phyloP scores from a whole-genome alignment of 805 yeast genomes.

The Starmerella ratchasimensis region DNA sequence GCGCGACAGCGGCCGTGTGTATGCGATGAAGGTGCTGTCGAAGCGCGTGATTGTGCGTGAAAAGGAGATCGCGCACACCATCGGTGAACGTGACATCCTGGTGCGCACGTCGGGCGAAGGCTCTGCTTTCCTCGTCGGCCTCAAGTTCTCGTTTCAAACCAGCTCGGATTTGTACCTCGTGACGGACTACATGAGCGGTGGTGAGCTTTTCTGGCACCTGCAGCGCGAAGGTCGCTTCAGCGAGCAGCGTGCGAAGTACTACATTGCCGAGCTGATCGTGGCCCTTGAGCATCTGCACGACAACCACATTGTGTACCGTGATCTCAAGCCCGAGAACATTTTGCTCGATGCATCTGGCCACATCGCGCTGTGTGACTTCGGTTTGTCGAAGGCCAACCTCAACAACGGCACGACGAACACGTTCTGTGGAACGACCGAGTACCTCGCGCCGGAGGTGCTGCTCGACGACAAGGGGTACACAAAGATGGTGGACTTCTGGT shows the following conservation, averaged over 20 bases:
- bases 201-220: slow-evolving; percentile 91
- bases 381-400: slow-evolving; percentile 85
- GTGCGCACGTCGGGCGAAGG: slow-evolving; percentile 83
- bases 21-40: slow-evolving; percentile 94
- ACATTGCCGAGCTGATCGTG: slow-evolving; percentile 86
- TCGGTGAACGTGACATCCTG: slow-evolving; percentile 88
- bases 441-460: slow-evolving; percentile 91
- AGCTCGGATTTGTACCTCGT: slow-evolving; percentile 83
- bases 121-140: slow-evolving; percentile 87
- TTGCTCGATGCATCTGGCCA: slow-evolving; percentile 93
- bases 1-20: slow-evolving; percentile 75
- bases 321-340: slow-evolving; percentile 93
- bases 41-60: slow-evolving; percentile 91
- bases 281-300: slow-evolving; percentile 92
- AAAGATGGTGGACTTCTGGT: slow-evolving; percentile 98
- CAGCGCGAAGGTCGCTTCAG: slow-evolving; percentile 91
- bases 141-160: slow-evolving; percentile 93
- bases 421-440: slow-evolving; percentile 97
- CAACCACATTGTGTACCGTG: slow-evolving; percentile 91
- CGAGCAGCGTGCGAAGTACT: slow-evolving; percentile 90
- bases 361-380: slow-evolving; percentile 94
- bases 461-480: slow-evolving; percentile 94
- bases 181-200: slow-evolving; percentile 97
- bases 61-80: slow-evolving; percentile 95
- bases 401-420: slow-evolving; percentile 77